A percentile compares a stretch with the other conserved stretches of the same genome.
Conservation (phyloP, 768 basidiomycete species). For the Pulveroboletus sp. region DNA sequence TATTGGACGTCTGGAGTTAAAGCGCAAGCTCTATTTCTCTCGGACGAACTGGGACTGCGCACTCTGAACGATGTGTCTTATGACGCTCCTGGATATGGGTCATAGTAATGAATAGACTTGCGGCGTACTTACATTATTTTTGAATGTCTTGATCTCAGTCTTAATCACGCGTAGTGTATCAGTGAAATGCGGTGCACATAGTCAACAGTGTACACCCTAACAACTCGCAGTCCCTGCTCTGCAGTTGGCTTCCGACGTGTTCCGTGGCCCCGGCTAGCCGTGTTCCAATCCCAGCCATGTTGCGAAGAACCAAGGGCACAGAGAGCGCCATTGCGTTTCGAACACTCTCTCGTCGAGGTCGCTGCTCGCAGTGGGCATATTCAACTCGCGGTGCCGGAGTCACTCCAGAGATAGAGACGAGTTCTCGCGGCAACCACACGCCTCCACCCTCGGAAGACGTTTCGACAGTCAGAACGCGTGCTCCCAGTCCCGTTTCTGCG, state of each 20-base stretch:
- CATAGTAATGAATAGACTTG: slow-evolving; percentile 16
- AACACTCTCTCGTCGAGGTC: slow-evolving; percentile 11
- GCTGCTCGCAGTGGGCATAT: slow-evolving; percentile 1
- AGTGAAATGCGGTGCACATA: too few relatives aligned
- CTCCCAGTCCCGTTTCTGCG: neutral
- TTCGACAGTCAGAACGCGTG: slow-evolving; percentile 1
- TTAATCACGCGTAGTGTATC: too few relatives aligned
- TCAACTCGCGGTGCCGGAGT: slow-evolving; percentile 1
- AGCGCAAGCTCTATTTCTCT: neutral
- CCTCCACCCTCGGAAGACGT: slow-evolving; percentile 2
- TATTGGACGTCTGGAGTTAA: slow-evolving; percentile 89
- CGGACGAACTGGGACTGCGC: neutral
- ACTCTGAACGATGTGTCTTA: slow-evolving; percentile 5
- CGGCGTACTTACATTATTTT: slow-evolving; percentile 8
- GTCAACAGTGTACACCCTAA: too few relatives aligned
- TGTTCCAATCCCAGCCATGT: slow-evolving; percentile 11
- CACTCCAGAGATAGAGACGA: slow-evolving; percentile 1
- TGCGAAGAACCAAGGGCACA: slow-evolving; percentile 8
- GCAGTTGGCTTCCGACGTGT: neutral
- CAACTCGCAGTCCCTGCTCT: neutral
- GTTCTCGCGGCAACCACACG: slow-evolving; percentile 1
- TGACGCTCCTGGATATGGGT: slow-evolving; percentile 9
- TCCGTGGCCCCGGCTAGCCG: neutral
- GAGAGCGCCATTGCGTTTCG: slow-evolving; percentile 7
- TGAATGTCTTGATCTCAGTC: neutral